A percentile compares a stretch with the other conserved stretches of the same genome.
Conservation (phyloP, 73 alveolate genomes). For the Paramecium sexaurelia region DNA sequence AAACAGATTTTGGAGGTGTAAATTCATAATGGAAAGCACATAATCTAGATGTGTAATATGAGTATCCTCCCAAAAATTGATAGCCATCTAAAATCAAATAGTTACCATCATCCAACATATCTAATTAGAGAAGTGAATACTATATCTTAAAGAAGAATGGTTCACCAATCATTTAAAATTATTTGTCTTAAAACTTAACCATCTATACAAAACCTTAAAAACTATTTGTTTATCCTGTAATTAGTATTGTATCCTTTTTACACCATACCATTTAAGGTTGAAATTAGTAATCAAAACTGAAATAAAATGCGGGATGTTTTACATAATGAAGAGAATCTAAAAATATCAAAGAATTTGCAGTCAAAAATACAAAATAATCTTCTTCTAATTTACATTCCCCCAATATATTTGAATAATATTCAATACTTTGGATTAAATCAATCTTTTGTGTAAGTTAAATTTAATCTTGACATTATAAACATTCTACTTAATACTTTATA, state of each 20-base stretch:
- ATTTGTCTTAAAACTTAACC: not conserved
- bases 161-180: not conserved
- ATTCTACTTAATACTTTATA: not conserved
- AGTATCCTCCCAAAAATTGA: not conserved
- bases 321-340: not conserved
- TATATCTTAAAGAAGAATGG: not conserved
- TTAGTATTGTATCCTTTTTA: not conserved
- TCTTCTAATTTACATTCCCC: not conserved
- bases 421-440: not conserved
- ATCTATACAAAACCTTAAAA: not conserved
- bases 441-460: not conserved
- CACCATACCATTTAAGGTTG: not conserved
- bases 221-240: not conserved
- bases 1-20: not conserved
- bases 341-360: not conserved
- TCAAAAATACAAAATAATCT: not conserved
- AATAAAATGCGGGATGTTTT: not conserved
- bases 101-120: not conserved
- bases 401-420: not conserved
- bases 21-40: conserved; percentile 2
- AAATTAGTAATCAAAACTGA: not conserved
- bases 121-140: not conserved
- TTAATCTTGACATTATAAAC: not conserved
- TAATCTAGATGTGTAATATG: not conserved
- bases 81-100: not conserved